Base-by-base conservation (phyloP, 2,329 filamentous ascomycete species). In the Penicillium sp. region DNA sequence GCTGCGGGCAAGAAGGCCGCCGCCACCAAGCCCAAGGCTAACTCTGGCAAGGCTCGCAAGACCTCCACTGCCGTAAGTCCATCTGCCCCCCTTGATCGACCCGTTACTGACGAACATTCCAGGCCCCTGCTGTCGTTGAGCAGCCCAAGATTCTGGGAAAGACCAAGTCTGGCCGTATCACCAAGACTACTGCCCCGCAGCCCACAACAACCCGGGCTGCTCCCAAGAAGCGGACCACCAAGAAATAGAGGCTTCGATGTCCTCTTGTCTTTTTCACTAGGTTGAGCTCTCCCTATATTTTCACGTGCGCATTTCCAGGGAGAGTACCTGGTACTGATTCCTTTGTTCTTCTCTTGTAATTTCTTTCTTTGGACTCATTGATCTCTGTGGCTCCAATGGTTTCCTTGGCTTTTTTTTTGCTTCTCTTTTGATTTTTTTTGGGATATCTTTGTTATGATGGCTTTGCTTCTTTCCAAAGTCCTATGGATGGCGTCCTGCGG, bases 81-180 rank as follows among this genome's bases (percentile, higher is more conserved):
- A 19, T 10, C 31, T 13, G 25, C 23, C 23, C 21, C 21, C 45
- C 42, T 19, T 40, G 21, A 23, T 40, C n/a, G 49, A 47, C 31
- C 31, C 13, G 25, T 48, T 50, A 61, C 65, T 76, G 62, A 72
- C 62, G 23, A 15, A 45, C 15, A 13, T 50, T 54, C 17, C 64
- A 87, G 83, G 86, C 85, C 17, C 84, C 86, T 57, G 87, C 87
- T 64, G 80, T 89, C 50, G 83, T 87, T 57, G 87, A 91, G 66
- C 87, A 89, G 78, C 82, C 86, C 62, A 86, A 87, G 70, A 82
- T 88, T 49, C 78, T 92, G 52, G 85, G 84, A 74, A 93, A 90
- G 85, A 93, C 91, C 75, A 94, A 94, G 85, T 88, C 90, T 54
- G 91, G 91, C 49, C 89, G 91, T 67, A 89, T 95, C 69, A 86